Evolutionary conservation across 169 alveolate species (phyloP).

Genomic region (Eimeria tenella): DNA sequence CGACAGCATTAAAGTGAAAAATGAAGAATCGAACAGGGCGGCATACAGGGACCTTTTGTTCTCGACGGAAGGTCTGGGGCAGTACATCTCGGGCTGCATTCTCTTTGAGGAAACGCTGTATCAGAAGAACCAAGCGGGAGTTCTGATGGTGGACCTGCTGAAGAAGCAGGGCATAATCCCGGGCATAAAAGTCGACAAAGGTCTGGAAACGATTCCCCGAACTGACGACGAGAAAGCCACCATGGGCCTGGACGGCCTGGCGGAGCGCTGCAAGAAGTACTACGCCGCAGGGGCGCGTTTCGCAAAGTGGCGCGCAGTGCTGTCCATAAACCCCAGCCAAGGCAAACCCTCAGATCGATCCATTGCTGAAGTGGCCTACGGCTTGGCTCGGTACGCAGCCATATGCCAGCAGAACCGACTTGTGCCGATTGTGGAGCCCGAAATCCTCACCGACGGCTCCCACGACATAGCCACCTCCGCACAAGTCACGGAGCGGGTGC

Average conservation of each 20-base stretch:
- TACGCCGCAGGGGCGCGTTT: constrained; percentile 99
- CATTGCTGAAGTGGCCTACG: constrained; percentile 97
- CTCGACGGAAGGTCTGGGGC: constrained; percentile 93
- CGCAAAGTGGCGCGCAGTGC: constrained; percentile 99
- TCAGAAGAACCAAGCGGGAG: constrained; percentile 94
- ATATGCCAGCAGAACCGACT: constrained; percentile 98
- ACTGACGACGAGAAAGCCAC: constrained; percentile 93
- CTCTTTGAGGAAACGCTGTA: constrained; percentile 98
- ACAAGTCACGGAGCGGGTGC: constrained; percentile 93
- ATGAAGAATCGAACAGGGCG: constrained; percentile 97
- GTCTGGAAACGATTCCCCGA: constrained; percentile 94
- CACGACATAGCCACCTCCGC: constrained; percentile 98
- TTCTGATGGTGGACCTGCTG: constrained; percentile 91
- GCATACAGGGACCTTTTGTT: constrained; percentile 97
- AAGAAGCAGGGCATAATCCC: constrained; percentile 96
- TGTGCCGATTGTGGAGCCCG: constrained; percentile 99
- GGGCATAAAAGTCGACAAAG: constrained; percentile 99
- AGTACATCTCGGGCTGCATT: constrained; percentile 98
- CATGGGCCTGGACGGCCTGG: constrained; percentile 98
- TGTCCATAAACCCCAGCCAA: constrained; percentile 92
- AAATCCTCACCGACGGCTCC: constrained; percentile 97
- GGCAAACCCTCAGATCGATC: constrained; percentile 96
- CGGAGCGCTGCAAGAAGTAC: constrained; percentile 96
- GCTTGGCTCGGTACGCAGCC: constrained; percentile 98
- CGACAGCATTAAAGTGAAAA: constrained; percentile 94